Base-by-base conservation (phyloP, 768 basidiomycete genomes). In the Hericium erinaceus region DNA sequence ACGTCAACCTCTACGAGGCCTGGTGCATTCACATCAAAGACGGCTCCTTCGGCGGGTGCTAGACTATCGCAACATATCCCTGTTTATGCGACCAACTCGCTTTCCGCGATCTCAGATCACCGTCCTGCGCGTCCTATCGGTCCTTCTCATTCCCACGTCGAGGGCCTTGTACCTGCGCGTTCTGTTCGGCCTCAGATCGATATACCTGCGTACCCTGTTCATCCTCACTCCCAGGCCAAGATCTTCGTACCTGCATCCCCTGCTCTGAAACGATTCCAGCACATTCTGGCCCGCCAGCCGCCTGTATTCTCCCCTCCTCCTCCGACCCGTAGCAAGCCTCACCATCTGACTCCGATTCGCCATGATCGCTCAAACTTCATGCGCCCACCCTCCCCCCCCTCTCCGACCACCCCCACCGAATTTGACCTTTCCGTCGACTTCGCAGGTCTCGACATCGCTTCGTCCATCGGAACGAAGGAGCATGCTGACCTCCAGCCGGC, bases 271-370 rank as follows among this genome's bases (percentile, higher is more conserved):
- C 52, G 40, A 46, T 52, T 37, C 55, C 56, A n/a, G 44, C 55
- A n/a, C 61, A 18, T 54, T 16, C 55, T 48, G n/a, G 20, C 3
- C 55, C 53, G 33, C 24, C 54, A 26, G 28, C 16, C 16, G 18
- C 38, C 39, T n/a, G 39, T 33, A 22, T 37, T 55, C 26, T 38
- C 55, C 37, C 39, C 60, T 57, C 52, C 48, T 18, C 52, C 22
- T 41, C 60, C 48, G 26, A 44, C 57, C 20, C 62, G 58, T 2
- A 61, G 72, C 26, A 83, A 78, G 61, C 65, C 75, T n/a, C 81
- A 85, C 24, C 82, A 77, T 60, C 76, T 89, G 33, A 90, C 88
- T 3, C 88, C 88, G 9, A 85, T 89, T 55, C 78, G 80, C 16
- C 72, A 74, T 39, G 67, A 70, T 15, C 74, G 75, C 38, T 59